Base-by-base conservation (phyloP, 352 stramenopile genomes). In the Aphanomyces astaci region DNA sequence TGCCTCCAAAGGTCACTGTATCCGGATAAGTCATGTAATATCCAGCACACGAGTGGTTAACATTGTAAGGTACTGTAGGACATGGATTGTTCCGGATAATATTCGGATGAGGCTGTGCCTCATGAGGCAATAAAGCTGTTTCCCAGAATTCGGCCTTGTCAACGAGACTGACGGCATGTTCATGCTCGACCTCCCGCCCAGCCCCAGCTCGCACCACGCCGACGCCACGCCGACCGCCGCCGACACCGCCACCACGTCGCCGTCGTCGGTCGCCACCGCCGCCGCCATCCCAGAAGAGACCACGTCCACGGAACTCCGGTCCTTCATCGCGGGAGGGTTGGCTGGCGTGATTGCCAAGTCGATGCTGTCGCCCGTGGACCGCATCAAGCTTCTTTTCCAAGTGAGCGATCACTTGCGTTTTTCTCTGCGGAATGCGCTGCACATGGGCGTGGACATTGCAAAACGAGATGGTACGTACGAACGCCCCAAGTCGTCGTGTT, bases 361-460 rank as follows among this genome's bases (percentile, higher is more conserved):
- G 22, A 40, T 74, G 13, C 67, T 95, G 31, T 84, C 87, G 0
- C 87, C 87, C 0, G 73, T 92, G 45, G 87, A 95, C 46, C 83
- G 87, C 27, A 74, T 95, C 17, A 95, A 95, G 66, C 88, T 95
- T 27, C 64, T 95, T 43, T 94, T 95, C 54, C 87, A 95, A 70
- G 85, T 94, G 45, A 87, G 79, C 36, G 84, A 90, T 28, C 79
- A 83, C 60, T 77, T 77, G 4, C 66, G 75, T 33, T 94, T 94
- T 51, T 89, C 75, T 45, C 87, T 94, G 63, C 78, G 82, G 24
- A 91, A 92, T 52, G 86, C 82, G 3, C 75, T 73, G 53, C 71
- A 72, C 32, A 73, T 94, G 49, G 83, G 72, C 4, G 75, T 71
- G 11, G 73, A 85, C 32, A 94, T 94, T 66, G 64, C 27, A 7